Evolutionary conservation across 176 grass and related monocot genomes (phyloP), one percentile per base, ranked within the genome.

Genomic region (Aegilops sharonensis): DNA sequence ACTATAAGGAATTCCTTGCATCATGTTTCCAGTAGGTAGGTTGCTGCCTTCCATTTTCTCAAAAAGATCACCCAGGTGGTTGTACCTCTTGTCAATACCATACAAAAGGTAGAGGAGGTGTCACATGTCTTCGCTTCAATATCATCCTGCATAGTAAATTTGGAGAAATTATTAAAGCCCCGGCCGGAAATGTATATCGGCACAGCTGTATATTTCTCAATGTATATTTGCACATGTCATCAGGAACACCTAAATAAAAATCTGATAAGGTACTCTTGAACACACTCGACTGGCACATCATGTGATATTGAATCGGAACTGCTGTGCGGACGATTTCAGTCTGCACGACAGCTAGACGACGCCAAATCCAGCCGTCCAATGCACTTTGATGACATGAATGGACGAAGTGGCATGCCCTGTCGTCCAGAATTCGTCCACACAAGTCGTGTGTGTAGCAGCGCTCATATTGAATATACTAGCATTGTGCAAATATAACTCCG

Each of bases 21-120:
- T 75, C 63, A 59, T 90, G 43, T 43, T 91, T 82, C 83, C 87
- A 68, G 77, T 48, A 34, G 86, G 79, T 67, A 91, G 45, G 59
- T 75, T 92, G n/a, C 31, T 86, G 65, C 90, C 87, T 90, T 96
- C 94, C 97, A 99, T 99, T 78, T 88, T 24, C 37, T 80, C 82
- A 81, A 71, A 85, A 47, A 18, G 71, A 82, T 71, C 63, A 66
- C 63, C 5, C 14, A 31, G 9, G 40, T 10, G 32, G 64, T 65
- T 35, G 21, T 4, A 81, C 50, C 17, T 77, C 50, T 84, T 77
- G 39, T 56, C 62, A 54, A 40, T 24, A 91, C 81, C 68, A 81
- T 81, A 91, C 11, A 84, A 67, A 23, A 67, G 77, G 67, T 69
- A 18, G 5, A 77, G 25, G 21, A 81, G 48, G 17, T 29, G 10